These are phyloP conservation scores for Fraxinus cuspidata DNA, from an alignment of 257 asterid genomes.

Conservation along the genomic window DNA sequence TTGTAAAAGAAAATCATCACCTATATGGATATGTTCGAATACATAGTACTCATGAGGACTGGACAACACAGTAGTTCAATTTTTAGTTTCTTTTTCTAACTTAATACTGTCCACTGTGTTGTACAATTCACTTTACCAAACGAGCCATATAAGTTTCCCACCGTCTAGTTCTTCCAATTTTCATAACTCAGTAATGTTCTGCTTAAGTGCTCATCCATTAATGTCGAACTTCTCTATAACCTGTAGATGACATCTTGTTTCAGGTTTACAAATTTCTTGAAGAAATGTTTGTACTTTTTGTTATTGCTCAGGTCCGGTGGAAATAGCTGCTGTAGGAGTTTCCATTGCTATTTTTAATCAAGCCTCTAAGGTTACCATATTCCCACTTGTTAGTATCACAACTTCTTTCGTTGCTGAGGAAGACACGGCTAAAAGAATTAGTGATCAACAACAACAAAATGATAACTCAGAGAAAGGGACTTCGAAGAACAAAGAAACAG, in stretches of 20 bases:
- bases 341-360: slow-evolving; percentile 86
- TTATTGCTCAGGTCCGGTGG: slow-evolving; percentile 60
- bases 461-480: slow-evolving; percentile 33
- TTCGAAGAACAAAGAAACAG: slow-evolving; percentile 17
- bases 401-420: slow-evolving; percentile 98
- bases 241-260: too few species aligned
- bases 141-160: too few species aligned
- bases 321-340: slow-evolving; percentile 90
- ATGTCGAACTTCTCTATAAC: too few species aligned
- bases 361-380: slow-evolving; percentile 81
- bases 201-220: too few species aligned
- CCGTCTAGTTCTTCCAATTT: neutral
- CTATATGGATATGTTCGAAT: neutral
- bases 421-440: slow-evolving; percentile 55
- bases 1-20: neutral
- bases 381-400: slow-evolving; percentile 92
- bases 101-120: too few species aligned
- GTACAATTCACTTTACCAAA: too few species aligned
- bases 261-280: neutral
- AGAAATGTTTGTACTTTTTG: neutral
- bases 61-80: neutral
- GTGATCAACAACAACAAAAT: slow-evolving; percentile 22
- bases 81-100: too few species aligned
- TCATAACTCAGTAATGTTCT: neutral
- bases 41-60: neutral